Conservation (phyloP, 2,329 filamentous ascomycete genomes). For the Aschersonia sp. region DNA sequence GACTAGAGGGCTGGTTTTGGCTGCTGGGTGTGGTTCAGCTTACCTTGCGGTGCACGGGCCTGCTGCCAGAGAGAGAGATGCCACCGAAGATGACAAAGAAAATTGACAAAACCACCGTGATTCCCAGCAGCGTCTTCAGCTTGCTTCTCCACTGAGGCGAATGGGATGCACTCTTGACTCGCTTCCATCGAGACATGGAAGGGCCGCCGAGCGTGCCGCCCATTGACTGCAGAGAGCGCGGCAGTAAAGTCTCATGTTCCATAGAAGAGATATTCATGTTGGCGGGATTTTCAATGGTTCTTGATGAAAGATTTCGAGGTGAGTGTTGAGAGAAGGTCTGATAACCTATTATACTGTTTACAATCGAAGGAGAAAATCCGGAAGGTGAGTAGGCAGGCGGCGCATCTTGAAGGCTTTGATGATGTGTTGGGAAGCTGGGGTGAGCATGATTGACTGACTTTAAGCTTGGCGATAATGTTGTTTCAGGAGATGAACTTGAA, state of each 20-base stretch:
- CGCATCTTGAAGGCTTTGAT: slow-evolving; percentile 20
- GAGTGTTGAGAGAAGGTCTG: slow-evolving; percentile 23
- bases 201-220: slow-evolving; percentile 14
- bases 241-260: slow-evolving; percentile 28
- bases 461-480: neutral
- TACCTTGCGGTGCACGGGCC: slow-evolving; percentile 14
- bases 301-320: neutral
- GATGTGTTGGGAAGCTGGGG: slow-evolving; percentile 2
- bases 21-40: slow-evolving; percentile 1
- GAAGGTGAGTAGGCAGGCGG: slow-evolving; percentile 37
- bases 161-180: slow-evolving; percentile 10
- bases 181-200: slow-evolving; percentile 13
- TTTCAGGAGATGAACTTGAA: neutral
- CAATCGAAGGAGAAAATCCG: slow-evolving; percentile 16
- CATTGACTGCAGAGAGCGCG: slow-evolving; percentile 31
- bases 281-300: slow-evolving; percentile 3
- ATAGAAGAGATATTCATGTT: slow-evolving; percentile 25
- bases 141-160: slow-evolving; percentile 11
- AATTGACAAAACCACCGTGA: slow-evolving; percentile 18
- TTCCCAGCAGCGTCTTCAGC: slow-evolving; percentile 15
- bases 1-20: neutral
- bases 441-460: neutral
- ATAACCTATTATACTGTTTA: slow-evolving; percentile 17
- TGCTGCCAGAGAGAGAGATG: slow-evolving; percentile 9
- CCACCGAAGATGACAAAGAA: slow-evolving; percentile 9